Percentiles rank a stretch among this genome's conserved stretches.
Conservation (phyloP, 2,329 filamentous ascomycete genomes). For the Penicillium rolfsii region DNA sequence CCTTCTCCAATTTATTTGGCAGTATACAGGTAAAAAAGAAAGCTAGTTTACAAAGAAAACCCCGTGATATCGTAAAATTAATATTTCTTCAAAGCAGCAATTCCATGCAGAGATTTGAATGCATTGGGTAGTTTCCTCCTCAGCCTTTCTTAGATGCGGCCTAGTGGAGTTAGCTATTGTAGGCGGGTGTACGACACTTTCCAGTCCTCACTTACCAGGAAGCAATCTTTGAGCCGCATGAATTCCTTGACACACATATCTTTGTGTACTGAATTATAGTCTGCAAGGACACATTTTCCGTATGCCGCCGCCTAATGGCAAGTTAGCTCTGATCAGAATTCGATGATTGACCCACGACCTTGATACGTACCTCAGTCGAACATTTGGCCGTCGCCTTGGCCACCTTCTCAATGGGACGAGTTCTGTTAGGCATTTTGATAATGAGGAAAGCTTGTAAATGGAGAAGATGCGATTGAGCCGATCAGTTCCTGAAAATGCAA, state of each 20-base stretch:
- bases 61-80: neutral
- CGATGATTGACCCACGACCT: neutral
- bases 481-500: neutral
- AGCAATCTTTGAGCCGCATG: slow-evolving; percentile 82
- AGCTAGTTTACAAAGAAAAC: neutral
- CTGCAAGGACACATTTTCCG: slow-evolving; percentile 85
- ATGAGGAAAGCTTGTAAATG: neutral
- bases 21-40: neutral
- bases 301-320: slow-evolving; percentile 73
- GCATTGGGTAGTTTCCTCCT: neutral
- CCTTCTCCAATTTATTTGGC: neutral
- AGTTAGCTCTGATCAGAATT: slow-evolving; percentile 18
- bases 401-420: slow-evolving; percentile 69
- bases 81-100: slow-evolving; percentile 5
- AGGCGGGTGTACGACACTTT: neutral
- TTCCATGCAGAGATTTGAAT: neutral
- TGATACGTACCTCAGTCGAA: slow-evolving; percentile 60
- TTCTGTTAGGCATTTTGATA: slow-evolving; percentile 52
- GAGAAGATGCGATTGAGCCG: neutral
- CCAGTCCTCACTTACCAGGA: slow-evolving; percentile 64
- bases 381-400: slow-evolving; percentile 68
- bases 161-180: slow-evolving; percentile 37
- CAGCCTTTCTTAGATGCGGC: slow-evolving; percentile 57
- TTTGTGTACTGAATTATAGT: slow-evolving; percentile 88
- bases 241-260: slow-evolving; percentile 90